phyloP scores from a whole-genome alignment of 1,139 yeast genomes.

The Taphrina populina region DNA sequence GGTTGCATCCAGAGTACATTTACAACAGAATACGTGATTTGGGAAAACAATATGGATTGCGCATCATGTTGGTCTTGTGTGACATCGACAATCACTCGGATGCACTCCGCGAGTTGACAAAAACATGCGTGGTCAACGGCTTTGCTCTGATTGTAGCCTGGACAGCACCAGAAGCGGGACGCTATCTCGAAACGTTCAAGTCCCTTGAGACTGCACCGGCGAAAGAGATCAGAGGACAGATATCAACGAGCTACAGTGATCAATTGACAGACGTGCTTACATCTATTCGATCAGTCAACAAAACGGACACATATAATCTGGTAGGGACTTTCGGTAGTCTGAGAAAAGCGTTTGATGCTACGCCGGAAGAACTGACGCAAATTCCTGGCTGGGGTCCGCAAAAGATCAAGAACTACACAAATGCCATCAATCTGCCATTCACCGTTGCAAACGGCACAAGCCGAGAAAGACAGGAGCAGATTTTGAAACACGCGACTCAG shows the following conservation, averaged over 20 bases:
- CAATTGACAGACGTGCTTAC: constrained; percentile 56
- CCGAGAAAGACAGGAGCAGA: constrained; percentile 18
- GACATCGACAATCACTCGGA: constrained; percentile 77
- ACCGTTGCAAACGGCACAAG: constrained; percentile 17
- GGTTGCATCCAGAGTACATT: constrained; percentile 80
- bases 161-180: constrained; percentile 83
- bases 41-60: constrained; percentile 52
- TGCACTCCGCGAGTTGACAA: constrained; percentile 65
- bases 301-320: constrained; percentile 59
- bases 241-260: constrained; percentile 52
- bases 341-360: constrained; percentile 51
- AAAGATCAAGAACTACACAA: constrained; percentile 52
- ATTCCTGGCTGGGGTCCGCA: constrained; percentile 60
- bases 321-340: constrained; percentile 57
- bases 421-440: constrained; percentile 57
- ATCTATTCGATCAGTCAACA: constrained; percentile 56
- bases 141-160: constrained; percentile 73
- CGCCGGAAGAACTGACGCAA: constrained; percentile 43
- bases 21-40: constrained; percentile 65
- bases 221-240: constrained; percentile 50
- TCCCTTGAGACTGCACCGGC: constrained; percentile 44
- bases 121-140: constrained; percentile 67
- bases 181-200: constrained; percentile 54
- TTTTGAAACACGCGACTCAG: constrained; percentile 10
- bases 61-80: constrained; percentile 68